phyloP scores from a whole-genome alignment of 2,329 filamentous ascomycete genomes.

The Colletotrichum eremochloae region DNA sequence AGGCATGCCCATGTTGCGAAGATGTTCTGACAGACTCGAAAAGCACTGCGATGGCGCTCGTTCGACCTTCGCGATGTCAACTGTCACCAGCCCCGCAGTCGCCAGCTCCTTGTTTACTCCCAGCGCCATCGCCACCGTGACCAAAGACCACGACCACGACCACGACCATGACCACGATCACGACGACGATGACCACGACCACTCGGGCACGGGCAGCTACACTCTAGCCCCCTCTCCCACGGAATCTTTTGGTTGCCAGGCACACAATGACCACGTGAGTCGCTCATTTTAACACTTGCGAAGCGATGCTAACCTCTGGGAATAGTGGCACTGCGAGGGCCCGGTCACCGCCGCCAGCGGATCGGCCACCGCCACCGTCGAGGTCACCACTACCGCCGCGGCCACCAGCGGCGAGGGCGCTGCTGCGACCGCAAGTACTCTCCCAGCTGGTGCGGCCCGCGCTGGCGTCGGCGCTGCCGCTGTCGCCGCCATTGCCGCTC shows the following conservation, averaged over 20 bases:
- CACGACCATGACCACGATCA: not conserved
- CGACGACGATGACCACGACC: not conserved
- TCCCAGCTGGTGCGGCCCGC: conserved; percentile 32
- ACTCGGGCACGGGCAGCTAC: not conserved
- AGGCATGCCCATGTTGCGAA: not conserved
- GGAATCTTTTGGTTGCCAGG: not conserved
- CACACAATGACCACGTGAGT: not conserved
- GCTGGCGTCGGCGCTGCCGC: conserved; percentile 34
- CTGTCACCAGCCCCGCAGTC: not conserved
- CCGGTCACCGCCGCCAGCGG: conserved; percentile 23
- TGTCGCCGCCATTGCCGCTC: conserved; percentile 32
- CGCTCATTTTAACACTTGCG: conserved; percentile 36
- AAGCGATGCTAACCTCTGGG: conserved; percentile 48
- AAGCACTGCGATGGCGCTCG: conserved; percentile 39
- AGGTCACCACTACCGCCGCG: conserved; percentile 3
- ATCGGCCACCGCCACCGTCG: conserved; percentile 14
- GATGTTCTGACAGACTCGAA: conserved; percentile 7
- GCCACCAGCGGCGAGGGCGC: conserved; percentile 54
- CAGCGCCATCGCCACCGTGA: conserved; percentile 14
- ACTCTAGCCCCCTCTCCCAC: not conserved
- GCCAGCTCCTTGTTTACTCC: not conserved
- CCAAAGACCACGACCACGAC: conserved; percentile 9
- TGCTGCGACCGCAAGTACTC: conserved; percentile 52
- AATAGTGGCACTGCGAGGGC: conserved; percentile 53
- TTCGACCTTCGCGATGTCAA: not conserved